Percentiles rank a stretch among this genome's conserved stretches.
phyloP scores from a whole-genome alignment of 495 filamentous ascomycete species.

The Penicillium verhagenii region DNA sequence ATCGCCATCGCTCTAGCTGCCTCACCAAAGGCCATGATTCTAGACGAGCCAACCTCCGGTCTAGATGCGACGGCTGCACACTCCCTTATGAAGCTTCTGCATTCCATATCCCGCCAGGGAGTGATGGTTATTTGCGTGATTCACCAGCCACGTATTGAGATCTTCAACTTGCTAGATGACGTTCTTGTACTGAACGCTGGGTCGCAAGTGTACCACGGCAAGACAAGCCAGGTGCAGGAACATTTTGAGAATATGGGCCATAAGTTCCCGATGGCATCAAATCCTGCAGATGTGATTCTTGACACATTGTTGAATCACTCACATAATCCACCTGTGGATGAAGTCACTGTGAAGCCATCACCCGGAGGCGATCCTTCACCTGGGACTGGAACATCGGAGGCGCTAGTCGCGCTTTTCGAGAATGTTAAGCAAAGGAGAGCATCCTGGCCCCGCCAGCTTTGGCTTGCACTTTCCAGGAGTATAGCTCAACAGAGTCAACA shows the following conservation, averaged over 20 bases:
- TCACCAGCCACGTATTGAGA: constrained; percentile 74
- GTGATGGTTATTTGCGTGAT: constrained; percentile 71
- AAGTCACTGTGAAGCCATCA: neutral
- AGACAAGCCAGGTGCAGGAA: constrained; percentile 55
- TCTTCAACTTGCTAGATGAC: constrained; percentile 75
- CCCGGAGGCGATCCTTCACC: neutral
- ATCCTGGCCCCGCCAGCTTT: constrained; percentile 38
- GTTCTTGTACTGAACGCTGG: constrained; percentile 71
- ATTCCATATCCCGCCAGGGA: constrained; percentile 66
- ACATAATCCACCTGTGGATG: neutral
- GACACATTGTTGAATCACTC: neutral
- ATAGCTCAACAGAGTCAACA: constrained; percentile 56
- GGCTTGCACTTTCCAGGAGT: constrained; percentile 46
- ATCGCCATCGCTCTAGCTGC: constrained; percentile 55
- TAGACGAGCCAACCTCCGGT: constrained; percentile 77
- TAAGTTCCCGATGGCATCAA: constrained; percentile 22
- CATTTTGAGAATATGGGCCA: constrained; percentile 78
- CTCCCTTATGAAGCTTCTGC: constrained; percentile 58
- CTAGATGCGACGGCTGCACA: constrained; percentile 74
- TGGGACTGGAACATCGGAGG: neutral
- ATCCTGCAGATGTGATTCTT: constrained; percentile 22
- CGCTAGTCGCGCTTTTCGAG: neutral
- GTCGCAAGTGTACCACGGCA: constrained; percentile 69
- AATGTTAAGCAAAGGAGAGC: constrained; percentile 44
- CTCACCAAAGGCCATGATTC: constrained; percentile 63